Evolutionary conservation across 805 yeast species (phyloP).

Genomic region (Torulaspora gathmanii): DNA sequence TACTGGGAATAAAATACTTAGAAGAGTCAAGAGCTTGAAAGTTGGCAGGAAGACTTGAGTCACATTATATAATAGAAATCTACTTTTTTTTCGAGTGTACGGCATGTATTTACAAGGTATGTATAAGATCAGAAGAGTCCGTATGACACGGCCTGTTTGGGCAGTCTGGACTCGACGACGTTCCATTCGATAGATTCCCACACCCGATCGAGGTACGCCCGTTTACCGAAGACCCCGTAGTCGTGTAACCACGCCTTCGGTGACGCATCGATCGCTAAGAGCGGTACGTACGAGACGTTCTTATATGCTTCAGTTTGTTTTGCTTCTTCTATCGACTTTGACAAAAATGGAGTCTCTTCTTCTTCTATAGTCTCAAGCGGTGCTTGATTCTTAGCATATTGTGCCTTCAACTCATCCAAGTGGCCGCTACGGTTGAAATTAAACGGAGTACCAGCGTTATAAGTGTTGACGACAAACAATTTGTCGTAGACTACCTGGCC

Average conservation of each 20-base stretch:
- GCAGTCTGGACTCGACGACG: constrained; percentile 48
- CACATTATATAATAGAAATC: background rate
- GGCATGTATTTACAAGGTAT: constrained; percentile 10
- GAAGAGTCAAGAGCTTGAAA: constrained; percentile 85
- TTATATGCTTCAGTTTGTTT: constrained; percentile 29
- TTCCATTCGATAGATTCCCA: constrained; percentile 76
- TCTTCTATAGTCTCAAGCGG: constrained; percentile 14
- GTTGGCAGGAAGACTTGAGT: constrained; percentile 47
- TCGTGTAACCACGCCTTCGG: constrained; percentile 67
- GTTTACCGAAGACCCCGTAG: constrained; percentile 74
- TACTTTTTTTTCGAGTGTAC: constrained; percentile 1
- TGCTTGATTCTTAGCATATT: constrained; percentile 21
- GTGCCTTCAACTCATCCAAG: constrained; percentile 30
- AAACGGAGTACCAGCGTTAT: constrained; percentile 83
- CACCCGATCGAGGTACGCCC: constrained; percentile 54
- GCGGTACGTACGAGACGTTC: constrained; percentile 44
- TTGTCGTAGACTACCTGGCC: constrained; percentile 37
- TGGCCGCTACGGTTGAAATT: constrained; percentile 50
- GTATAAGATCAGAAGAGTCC: constrained; percentile 7
- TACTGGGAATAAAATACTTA: constrained; percentile 56
- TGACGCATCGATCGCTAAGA: constrained; percentile 67
- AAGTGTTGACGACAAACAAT: constrained; percentile 73
- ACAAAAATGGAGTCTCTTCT: constrained; percentile 7
- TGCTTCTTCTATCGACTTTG: constrained; percentile 39
- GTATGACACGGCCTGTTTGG: constrained; percentile 19